A percentile compares a stretch with the other conserved stretches of the same genome.
These are phyloP conservation scores for Cryomyces minteri DNA, from an alignment of 495 filamentous ascomycete species.

Conservation along the genomic window DNA sequence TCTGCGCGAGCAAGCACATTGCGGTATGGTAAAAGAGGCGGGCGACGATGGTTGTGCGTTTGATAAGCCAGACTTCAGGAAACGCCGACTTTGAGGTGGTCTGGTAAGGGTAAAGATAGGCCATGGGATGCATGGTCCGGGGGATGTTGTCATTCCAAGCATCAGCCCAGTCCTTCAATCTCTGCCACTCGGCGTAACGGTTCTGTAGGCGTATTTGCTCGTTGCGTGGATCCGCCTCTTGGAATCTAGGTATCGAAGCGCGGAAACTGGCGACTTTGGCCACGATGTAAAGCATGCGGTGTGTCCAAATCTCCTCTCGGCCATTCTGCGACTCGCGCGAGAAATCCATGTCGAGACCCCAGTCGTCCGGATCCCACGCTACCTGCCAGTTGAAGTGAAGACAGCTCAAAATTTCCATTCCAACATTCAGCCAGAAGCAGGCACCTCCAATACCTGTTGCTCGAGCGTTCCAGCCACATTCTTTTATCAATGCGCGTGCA, in stretches of 20 bases:
- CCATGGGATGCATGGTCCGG: constrained; percentile 73
- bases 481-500: constrained; percentile 71
- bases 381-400: constrained; percentile 75
- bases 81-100: constrained; percentile 55
- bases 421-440: constrained; percentile 89
- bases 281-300: constrained; percentile 77
- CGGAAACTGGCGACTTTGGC: constrained; percentile 79
- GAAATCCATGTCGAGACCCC: constrained; percentile 78
- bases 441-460: constrained; percentile 66
- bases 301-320: constrained; percentile 75
- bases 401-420: constrained; percentile 77
- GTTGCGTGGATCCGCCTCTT: constrained; percentile 36
- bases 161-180: constrained; percentile 55
- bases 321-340: constrained; percentile 27
- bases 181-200: constrained; percentile 57
- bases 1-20: constrained; percentile 62
- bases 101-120: constrained; percentile 50
- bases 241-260: constrained; percentile 40
- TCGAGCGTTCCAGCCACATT: constrained; percentile 76
- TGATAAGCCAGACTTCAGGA: constrained; percentile 79
- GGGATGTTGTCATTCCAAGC: constrained; percentile 64
- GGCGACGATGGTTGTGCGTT: constrained; percentile 60
- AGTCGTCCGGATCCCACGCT: constrained; percentile 82
- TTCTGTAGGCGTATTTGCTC: constrained; percentile 45
- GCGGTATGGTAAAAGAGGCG: constrained; percentile 85